Evolutionary conservation across 1,284 basidiomycete species (phyloP).

Genomic region (Marasmius tenuissimus): DNA sequence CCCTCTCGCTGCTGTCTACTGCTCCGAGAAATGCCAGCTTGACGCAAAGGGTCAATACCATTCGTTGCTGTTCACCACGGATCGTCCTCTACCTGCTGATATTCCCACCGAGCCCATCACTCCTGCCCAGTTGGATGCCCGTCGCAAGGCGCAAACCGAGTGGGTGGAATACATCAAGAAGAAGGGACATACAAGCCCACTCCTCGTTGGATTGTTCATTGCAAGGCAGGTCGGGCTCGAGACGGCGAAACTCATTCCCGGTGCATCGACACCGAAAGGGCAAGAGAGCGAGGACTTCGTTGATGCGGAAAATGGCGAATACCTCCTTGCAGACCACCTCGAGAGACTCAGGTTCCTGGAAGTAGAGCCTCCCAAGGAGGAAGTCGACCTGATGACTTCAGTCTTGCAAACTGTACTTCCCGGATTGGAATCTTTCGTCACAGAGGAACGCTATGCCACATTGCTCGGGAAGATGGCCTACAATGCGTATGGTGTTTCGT

Average conservation of each 20-base stretch:
- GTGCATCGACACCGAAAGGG: slow-evolving; percentile 15
- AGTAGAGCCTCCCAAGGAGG: slow-evolving; percentile 45
- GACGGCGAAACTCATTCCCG: slow-evolving; percentile 47
- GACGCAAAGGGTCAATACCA: slow-evolving; percentile 60
- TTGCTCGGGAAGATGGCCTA: slow-evolving; percentile 71
- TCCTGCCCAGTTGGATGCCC: slow-evolving; percentile 36
- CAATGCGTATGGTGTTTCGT: slow-evolving; percentile 72
- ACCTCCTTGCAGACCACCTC: slow-evolving; percentile 70
- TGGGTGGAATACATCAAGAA: slow-evolving; percentile 56
- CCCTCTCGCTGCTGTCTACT: slow-evolving; percentile 61
- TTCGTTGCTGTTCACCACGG: slow-evolving; percentile 67
- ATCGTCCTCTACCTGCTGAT: slow-evolving; percentile 58
- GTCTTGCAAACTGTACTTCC: slow-evolving; percentile 65
- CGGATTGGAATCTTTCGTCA: slow-evolving; percentile 69
- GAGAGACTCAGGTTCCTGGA: slow-evolving; percentile 72
- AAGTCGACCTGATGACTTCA: slow-evolving; percentile 49
- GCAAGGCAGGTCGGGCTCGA: slow-evolving; percentile 69
- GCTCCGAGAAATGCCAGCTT: slow-evolving; percentile 66
- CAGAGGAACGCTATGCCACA: slow-evolving; percentile 60
- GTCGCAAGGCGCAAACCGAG: slow-evolving; percentile 56
- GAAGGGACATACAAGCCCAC: slow-evolving; percentile 42
- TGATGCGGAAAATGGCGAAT: slow-evolving; percentile 51
- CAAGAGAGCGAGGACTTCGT: slow-evolving; percentile 35
- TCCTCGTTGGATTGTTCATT: slow-evolving; percentile 70
- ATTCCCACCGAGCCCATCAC: slow-evolving; percentile 36